phyloP scores from a whole-genome alignment of 257 asterid genomes.

The Penstemon barbatus region DNA sequence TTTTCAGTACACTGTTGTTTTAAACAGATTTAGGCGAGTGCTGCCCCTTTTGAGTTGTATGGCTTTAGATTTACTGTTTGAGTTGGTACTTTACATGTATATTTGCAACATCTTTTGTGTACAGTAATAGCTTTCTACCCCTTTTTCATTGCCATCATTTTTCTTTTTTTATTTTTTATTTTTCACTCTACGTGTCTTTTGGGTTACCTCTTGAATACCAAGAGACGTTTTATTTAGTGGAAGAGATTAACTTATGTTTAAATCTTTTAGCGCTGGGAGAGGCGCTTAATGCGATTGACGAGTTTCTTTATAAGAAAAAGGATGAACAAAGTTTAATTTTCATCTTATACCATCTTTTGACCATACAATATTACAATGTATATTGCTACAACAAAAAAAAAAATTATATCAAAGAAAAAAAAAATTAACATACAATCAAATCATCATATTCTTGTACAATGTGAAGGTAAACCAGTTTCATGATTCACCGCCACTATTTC shows the following conservation, averaged over 20 bases:
- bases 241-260: too few species aligned
- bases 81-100: conserved; percentile 39
- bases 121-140: conserved; percentile 33
- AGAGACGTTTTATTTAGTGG: too few species aligned
- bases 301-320: too few species aligned
- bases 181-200: too few species aligned
- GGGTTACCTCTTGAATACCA: too few species aligned
- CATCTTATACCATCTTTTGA: conserved; percentile 25
- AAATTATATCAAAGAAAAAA: conserved; percentile 15
- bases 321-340: too few species aligned
- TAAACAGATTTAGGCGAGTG: conserved; percentile 39
- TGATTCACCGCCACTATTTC: conserved; percentile 56
- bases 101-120: conserved; percentile 46
- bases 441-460: conserved; percentile 68
- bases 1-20: conserved; percentile 46
- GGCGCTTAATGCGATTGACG: too few species aligned
- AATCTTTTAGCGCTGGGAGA: too few species aligned
- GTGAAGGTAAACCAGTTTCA: conserved; percentile 77
- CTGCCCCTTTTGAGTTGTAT: conserved; percentile 38
- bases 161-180: too few species aligned
- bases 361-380: neutral
- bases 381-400: conserved; percentile 19
- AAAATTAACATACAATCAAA: neutral
- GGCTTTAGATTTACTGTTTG: conserved; percentile 36
- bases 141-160: neutral